phyloP scores from a whole-genome alignment of 441 rosid species.

The Euphorbia schlechtendalii region DNA sequence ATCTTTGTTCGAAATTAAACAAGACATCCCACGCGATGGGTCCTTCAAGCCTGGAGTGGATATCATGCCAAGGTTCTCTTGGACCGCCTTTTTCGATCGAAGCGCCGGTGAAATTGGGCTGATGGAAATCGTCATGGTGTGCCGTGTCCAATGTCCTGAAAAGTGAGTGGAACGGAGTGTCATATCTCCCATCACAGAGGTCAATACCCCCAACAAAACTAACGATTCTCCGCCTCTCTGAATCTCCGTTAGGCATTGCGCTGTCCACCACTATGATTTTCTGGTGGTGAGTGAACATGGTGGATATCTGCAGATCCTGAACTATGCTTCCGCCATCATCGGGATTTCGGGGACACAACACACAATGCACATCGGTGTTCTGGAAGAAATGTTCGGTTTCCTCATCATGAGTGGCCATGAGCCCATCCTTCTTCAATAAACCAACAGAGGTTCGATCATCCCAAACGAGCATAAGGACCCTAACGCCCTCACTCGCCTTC shows the following conservation, averaged over 20 bases:
- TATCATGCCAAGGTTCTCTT: conserved; percentile 99
- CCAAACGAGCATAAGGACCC: conserved; percentile 91
- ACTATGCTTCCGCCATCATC: conserved; percentile 95
- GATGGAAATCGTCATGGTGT: conserved; percentile 97
- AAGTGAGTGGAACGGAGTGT: conserved; percentile 85
- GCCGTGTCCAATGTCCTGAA: conserved; percentile 94
- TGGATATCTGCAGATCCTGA: conserved; percentile 67
- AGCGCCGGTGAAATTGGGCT: conserved; percentile 81
- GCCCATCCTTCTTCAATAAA: conserved; percentile 75
- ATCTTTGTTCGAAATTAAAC: conserved; percentile 90
- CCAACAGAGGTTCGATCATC: conserved; percentile 96
- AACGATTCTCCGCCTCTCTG: conserved; percentile 69
- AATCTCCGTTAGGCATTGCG: conserved; percentile 58
- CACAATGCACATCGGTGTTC: conserved; percentile 68
- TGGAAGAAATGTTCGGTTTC: conserved; percentile 67
- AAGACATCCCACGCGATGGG: conserved; percentile 97
- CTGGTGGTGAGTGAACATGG: conserved; percentile 98
- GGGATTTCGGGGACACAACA: conserved; percentile 89
- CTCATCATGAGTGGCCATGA: conserved; percentile 97
- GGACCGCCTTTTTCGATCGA: conserved; percentile 93
- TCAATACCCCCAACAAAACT: conserved; percentile 96
- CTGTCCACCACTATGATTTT: conserved; percentile 88
- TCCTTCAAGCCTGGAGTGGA: conserved; percentile 95
- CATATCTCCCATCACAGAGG: conserved; percentile 97
- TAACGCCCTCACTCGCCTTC: conserved; percentile 89